These are phyloP conservation scores for Pisolithus tinctorius DNA, from an alignment of 768 basidiomycete species.

Conservation along the genomic window DNA sequence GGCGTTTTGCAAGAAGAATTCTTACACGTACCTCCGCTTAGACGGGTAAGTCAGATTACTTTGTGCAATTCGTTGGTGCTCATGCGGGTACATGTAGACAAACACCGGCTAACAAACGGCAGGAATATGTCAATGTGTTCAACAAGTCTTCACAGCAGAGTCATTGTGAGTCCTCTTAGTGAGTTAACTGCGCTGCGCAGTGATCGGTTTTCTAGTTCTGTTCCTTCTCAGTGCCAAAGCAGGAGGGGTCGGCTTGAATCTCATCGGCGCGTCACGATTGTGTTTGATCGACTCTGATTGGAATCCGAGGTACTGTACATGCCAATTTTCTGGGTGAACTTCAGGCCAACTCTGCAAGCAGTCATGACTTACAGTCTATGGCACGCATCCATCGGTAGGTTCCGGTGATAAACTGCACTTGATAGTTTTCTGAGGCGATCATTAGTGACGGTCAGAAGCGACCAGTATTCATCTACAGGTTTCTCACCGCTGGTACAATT, in stretches of 20 bases:
- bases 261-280: slow-evolving; percentile 84
- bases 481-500: slow-evolving; percentile 83
- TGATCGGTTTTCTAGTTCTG: slow-evolving; percentile 45
- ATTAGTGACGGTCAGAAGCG: slow-evolving; percentile 88
- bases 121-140: slow-evolving; percentile 84
- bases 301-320: slow-evolving; percentile 68
- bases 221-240: slow-evolving; percentile 94
- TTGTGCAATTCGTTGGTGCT: not conserved
- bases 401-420: not conserved
- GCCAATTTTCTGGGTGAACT: not conserved
- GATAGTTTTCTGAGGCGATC: slow-evolving; percentile 6
- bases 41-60: slow-evolving; percentile 56
- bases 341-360: slow-evolving; percentile 22
- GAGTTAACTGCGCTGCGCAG: not conserved
- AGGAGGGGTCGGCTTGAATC: slow-evolving; percentile 90
- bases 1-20: slow-evolving; percentile 68
- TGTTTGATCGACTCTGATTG: slow-evolving; percentile 88
- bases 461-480: slow-evolving; percentile 84
- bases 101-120: slow-evolving; percentile 69
- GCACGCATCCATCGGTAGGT: slow-evolving; percentile 86
- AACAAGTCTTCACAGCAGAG: slow-evolving; percentile 69
- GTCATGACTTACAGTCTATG: slow-evolving; percentile 95
- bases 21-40: slow-evolving; percentile 75
- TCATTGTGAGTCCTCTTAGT: slow-evolving; percentile 45
- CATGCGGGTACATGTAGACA: slow-evolving; percentile 38